Conservation (phyloP, 2,329 filamentous ascomycete genomes). For the Teratosphaeriaceae sp. region DNA sequence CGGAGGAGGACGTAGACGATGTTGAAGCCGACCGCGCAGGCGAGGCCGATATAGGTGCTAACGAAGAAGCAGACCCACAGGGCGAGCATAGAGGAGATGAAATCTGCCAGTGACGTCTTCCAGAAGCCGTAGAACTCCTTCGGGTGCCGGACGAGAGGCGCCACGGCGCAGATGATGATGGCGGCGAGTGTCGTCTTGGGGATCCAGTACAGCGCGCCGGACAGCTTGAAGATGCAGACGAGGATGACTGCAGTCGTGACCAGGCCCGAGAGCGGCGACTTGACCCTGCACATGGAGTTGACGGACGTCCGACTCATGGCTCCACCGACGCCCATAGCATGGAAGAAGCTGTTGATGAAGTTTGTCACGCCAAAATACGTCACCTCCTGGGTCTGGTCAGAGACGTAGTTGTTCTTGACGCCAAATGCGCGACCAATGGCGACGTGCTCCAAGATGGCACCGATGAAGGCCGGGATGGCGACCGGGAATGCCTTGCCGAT, state of each 20-base stretch:
- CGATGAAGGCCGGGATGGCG: conserved; percentile 56
- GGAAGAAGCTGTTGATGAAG: conserved; percentile 38
- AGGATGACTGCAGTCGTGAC: conserved; percentile 57
- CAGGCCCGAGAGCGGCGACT: conserved; percentile 54
- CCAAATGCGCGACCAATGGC: conserved; percentile 59
- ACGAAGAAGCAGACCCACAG: conserved; percentile 60
- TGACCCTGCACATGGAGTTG: conserved; percentile 58
- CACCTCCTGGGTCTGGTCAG: conserved; percentile 59
- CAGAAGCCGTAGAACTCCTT: conserved; percentile 57
- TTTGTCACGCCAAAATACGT: conserved; percentile 48
- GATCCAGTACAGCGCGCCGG: conserved; percentile 59
- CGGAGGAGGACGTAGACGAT: conserved; percentile 50
- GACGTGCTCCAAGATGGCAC: conserved; percentile 56
- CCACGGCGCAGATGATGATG: conserved; percentile 61
- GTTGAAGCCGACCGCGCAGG: conserved; percentile 46
- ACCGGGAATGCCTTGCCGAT: conserved; percentile 49
- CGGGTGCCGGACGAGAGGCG: conserved; percentile 54
- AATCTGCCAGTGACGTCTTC: conserved; percentile 59
- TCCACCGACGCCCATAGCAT: conserved; percentile 57
- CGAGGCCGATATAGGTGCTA: conserved; percentile 55
- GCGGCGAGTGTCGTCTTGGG: conserved; percentile 58
- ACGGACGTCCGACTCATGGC: conserved; percentile 63
- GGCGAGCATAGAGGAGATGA: conserved; percentile 55
- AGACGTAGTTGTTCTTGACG: conserved; percentile 54
- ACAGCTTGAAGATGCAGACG: conserved; percentile 55